Evolutionary conservation across 331 rosid species (phyloP), one percentile per base, ranked within the genome.

Genomic region (Rosa hybrid): DNA sequence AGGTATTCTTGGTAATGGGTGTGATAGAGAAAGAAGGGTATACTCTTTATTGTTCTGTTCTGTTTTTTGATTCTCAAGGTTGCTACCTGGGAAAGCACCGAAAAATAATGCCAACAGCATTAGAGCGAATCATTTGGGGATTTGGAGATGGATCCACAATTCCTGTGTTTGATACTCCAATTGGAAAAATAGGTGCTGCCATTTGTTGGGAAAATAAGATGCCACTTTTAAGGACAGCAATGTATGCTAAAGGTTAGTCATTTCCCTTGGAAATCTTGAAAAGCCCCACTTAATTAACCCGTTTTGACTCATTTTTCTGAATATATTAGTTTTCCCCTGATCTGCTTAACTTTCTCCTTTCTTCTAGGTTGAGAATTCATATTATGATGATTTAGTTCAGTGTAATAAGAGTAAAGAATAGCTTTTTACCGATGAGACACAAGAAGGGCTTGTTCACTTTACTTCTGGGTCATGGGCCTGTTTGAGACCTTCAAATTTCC

Each of bases 61-160:
- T 95, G 56, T 95, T 92, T 84, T 95, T 95, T 79, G 96, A 94
- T 84, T 85, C 94, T 75, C 97, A 95, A 80, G 98, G 98, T 53
- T 86, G 46, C 79, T 95, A 90, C 83, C 74, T 95, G 71, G 98
- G 98, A 84, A 95, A 95, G 87, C 98, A 92, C 90, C 89, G 98
- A 79, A 95, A 95, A 81, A 4, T 91, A 68, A 90, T 95, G 98
- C 98, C 98, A 80, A 95, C 98, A 0, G 90, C 83, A 46, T 50
- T 95, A 78, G 98, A 92, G 86, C 86, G 98, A 16, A 79, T 92
- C 75, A 90, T 95, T 23, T 95, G 98, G 98, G 98, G 98, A 57
- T 95, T 92, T 83, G 98, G 98, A 16, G 98, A 92, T 78, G 98
- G 98, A 80, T 95, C 98, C 8, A 95, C 98, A 70, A 91, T 95